phyloP scores from a whole-genome alignment of 108 stramenopile genomes.

The Skeletonema costatum region DNA sequence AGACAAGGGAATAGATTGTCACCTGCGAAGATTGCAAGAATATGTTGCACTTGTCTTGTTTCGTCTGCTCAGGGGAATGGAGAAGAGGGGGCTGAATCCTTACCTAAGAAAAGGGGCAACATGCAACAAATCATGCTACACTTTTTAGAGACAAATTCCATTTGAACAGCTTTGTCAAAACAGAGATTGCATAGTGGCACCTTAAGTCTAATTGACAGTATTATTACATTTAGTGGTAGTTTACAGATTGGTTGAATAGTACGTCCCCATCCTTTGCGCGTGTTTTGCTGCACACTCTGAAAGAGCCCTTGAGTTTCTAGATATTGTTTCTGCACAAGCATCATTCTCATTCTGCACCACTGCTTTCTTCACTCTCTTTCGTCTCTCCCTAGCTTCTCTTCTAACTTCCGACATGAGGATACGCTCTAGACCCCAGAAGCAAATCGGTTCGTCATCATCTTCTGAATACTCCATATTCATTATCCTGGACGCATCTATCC shows the following conservation, averaged over 20 bases:
- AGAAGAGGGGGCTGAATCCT: constrained; percentile 54
- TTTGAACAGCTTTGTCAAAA: constrained; percentile 12
- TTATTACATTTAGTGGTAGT: background rate
- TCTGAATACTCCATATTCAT: too few species aligned
- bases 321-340: too few species aligned
- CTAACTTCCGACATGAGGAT: too few species aligned
- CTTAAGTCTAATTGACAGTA: background rate
- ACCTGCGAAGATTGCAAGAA: constrained; percentile 81
- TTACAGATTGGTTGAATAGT: background rate
- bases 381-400: too few species aligned
- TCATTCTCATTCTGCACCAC: too few species aligned
- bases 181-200: background rate
- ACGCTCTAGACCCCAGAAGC: too few species aligned
- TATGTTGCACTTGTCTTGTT: constrained; percentile 72
- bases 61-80: constrained; percentile 55
- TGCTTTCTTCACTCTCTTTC: too few species aligned
- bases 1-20: constrained; percentile 67
- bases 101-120: constrained; percentile 35
- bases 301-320: background rate
- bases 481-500: too few species aligned
- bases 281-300: background rate
- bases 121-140: constrained; percentile 69
- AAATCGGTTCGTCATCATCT: too few species aligned
- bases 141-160: constrained; percentile 63
- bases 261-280: background rate